phyloP scores from a whole-genome alignment of 768 basidiomycete genomes.

The Amanita fuliginea region DNA sequence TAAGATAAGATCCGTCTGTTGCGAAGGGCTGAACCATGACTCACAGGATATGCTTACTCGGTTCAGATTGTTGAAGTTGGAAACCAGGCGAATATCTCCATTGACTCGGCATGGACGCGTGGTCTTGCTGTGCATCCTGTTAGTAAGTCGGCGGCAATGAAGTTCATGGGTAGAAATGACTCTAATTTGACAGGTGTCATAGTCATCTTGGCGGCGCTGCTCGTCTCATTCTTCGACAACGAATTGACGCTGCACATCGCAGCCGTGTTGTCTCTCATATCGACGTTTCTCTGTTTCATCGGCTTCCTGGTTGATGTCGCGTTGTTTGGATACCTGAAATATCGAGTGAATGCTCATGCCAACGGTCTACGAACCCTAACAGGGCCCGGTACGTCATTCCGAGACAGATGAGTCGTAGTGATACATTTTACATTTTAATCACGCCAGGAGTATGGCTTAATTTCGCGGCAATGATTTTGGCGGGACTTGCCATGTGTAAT shows the following conservation, averaged over 20 bases:
- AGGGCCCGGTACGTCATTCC: constrained; percentile 42
- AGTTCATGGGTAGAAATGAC: background rate
- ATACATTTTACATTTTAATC: background rate
- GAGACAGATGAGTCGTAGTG: background rate
- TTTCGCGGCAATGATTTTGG: constrained; percentile 52
- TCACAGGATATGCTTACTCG: constrained; percentile 45
- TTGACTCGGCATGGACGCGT: constrained; percentile 55
- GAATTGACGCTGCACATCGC: constrained; percentile 49
- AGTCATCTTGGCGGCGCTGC: constrained; percentile 52
- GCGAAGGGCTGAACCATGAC: background rate
- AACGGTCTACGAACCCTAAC: constrained; percentile 37
- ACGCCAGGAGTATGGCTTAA: constrained; percentile 65
- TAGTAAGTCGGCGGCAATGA: constrained; percentile 32
- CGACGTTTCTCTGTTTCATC: constrained; percentile 55
- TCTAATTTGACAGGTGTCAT: constrained; percentile 27
- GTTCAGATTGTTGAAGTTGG: constrained; percentile 25
- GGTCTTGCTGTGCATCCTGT: constrained; percentile 70
- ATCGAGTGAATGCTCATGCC: constrained; percentile 42
- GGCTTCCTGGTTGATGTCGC: constrained; percentile 74
- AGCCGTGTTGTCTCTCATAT: constrained; percentile 58
- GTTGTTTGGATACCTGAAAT: constrained; percentile 49
- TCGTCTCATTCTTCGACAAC: constrained; percentile 51
- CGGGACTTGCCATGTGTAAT: constrained; percentile 53
- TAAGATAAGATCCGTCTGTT: background rate
- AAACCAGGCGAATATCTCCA: constrained; percentile 25